A percentile compares a stretch with the other conserved stretches of the same genome.
phyloP scores from a whole-genome alignment of 1,284 basidiomycete species.

The Puccinia hordei region DNA sequence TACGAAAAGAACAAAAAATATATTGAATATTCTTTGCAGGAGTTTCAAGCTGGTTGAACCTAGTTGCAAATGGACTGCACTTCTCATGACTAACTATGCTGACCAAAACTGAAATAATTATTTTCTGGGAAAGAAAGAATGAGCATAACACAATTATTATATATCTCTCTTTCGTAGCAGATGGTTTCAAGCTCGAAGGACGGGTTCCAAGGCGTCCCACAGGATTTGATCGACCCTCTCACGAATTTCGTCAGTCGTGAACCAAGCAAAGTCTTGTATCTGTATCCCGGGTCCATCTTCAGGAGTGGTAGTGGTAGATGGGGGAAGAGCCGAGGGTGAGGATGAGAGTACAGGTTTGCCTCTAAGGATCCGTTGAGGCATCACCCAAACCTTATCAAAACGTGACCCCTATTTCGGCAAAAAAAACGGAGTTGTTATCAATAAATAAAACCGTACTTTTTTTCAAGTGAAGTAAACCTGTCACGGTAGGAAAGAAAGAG shows the following conservation, averaged over 20 bases:
- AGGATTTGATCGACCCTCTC: background rate
- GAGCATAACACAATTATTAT: too few relatives aligned
- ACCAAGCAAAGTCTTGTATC: slow-evolving; percentile 28
- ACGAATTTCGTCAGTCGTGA: slow-evolving; percentile 31
- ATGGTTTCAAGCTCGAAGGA: too few relatives aligned
- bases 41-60: too few relatives aligned
- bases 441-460: background rate
- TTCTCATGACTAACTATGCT: too few relatives aligned
- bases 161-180: too few relatives aligned
- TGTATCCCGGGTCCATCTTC: background rate
- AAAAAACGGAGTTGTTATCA: background rate
- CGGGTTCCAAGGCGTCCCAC: slow-evolving; percentile 39
- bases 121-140: background rate
- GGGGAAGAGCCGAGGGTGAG: background rate
- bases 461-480: too few relatives aligned
- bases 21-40: too few relatives aligned
- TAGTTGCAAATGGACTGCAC: too few relatives aligned
- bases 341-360: slow-evolving; percentile 23
- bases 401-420: background rate
- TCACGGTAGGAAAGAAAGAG: background rate
- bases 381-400: slow-evolving; percentile 36
- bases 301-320: background rate
- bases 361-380: slow-evolving; percentile 34
- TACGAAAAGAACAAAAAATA: too few relatives aligned
- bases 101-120: too few relatives aligned